Evolutionary conservation across 805 yeast species (phyloP).

Genomic region (Groenewaldozyma salmanticensis): DNA sequence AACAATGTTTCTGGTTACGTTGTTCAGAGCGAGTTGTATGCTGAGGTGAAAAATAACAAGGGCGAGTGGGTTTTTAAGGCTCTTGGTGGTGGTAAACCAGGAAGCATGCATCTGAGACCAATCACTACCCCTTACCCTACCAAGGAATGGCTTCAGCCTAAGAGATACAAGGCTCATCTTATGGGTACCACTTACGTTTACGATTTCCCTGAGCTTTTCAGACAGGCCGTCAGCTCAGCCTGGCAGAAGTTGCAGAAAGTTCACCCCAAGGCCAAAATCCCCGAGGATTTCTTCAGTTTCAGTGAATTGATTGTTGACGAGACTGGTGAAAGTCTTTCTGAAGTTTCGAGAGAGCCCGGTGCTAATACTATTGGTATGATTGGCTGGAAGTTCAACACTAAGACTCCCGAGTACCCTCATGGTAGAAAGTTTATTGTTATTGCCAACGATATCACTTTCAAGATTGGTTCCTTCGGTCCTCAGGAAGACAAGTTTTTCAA

Average conservation of each 20-base stretch:
- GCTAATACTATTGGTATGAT: conserved; percentile 96
- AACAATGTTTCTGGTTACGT: conserved; percentile 96
- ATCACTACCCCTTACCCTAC: conserved; percentile 95
- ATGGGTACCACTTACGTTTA: conserved; percentile 98
- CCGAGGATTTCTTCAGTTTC: conserved; percentile 68
- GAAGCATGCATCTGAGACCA: conserved; percentile 94
- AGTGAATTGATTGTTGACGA: conserved; percentile 83
- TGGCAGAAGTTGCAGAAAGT: conserved; percentile 55
- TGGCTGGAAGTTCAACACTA: conserved; percentile 81
- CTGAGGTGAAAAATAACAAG: conserved; percentile 82
- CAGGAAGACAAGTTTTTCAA: conserved; percentile 87
- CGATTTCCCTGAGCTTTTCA: conserved; percentile 98
- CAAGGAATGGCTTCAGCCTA: conserved; percentile 96
- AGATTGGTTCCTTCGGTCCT: conserved; percentile 98
- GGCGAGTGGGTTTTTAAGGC: conserved; percentile 98
- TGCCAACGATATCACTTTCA: conserved; percentile 95
- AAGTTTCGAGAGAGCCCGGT: conserved; percentile 92
- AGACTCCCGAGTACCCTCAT: conserved; percentile 94
- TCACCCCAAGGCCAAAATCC: conserved; percentile 28
- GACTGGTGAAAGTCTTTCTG: conserved; percentile 63
- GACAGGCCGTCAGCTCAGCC: conserved; percentile 75
- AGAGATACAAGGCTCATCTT: conserved; percentile 95
- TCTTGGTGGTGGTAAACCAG: conserved; percentile 65
- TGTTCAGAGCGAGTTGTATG: conserved; percentile 88
- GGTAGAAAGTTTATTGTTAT: conserved; percentile 90